Conservation (phyloP, 83 land plant species). For the Larix sibirica region DNA sequence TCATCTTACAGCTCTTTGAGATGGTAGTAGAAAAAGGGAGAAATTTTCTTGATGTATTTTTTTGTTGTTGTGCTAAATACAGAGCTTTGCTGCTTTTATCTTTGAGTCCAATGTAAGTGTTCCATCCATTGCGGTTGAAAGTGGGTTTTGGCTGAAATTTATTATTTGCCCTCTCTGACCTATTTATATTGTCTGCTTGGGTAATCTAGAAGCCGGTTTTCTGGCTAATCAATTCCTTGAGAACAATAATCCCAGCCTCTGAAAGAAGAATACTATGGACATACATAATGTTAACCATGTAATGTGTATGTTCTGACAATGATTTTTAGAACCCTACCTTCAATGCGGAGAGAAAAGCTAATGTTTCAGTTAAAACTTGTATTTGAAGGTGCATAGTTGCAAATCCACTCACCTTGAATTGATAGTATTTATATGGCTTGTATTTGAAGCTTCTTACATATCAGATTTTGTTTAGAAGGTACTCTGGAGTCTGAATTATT, state of each 20-base stretch:
- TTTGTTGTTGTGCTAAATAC: not conserved
- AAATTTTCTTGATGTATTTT: not conserved
- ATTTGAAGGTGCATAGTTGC: not conserved
- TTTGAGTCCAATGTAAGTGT: not conserved
- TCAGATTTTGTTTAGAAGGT: not conserved
- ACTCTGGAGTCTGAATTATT: not conserved
- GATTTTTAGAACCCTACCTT: not conserved
- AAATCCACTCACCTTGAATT: not conserved
- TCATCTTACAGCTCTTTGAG: not conserved
- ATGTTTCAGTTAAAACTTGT: not conserved
- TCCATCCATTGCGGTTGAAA: not conserved
- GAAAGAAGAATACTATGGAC: not conserved
- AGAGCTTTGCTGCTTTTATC: not conserved
- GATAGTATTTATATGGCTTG: not conserved
- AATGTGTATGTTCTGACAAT: not conserved
- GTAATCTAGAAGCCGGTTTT: not conserved
- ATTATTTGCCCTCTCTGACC: not conserved
- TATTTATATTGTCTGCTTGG: not conserved
- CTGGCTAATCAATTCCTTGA: not conserved
- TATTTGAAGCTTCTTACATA: not conserved
- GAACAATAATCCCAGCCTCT: not conserved
- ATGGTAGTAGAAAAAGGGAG: not conserved
- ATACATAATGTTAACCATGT: not conserved
- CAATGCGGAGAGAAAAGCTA: not conserved
- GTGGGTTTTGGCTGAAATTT: not conserved